Evolutionary conservation across 768 basidiomycete genomes (phyloP).

Genomic region (Phylloporus sp.): DNA sequence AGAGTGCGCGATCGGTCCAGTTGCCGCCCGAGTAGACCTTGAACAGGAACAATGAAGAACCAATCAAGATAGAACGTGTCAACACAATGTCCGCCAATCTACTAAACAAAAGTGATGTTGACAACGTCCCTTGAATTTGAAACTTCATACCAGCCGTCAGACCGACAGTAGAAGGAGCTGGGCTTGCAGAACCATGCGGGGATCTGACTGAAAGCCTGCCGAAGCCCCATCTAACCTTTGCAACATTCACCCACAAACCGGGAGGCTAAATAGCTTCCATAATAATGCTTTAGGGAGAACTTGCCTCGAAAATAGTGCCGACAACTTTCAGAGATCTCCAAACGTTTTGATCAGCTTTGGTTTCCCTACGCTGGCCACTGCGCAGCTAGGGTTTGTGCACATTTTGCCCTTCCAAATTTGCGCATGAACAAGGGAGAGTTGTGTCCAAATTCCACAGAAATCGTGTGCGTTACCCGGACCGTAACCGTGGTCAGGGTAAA

Average conservation of each 20-base stretch:
- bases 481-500: not conserved
- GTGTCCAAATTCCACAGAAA: not conserved
- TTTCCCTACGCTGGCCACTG: not conserved
- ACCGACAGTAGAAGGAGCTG: constrained; percentile 25
- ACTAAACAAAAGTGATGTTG: constrained; percentile 18
- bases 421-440: not conserved
- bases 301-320: constrained; percentile 14
- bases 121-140: constrained; percentile 23
- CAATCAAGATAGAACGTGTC: constrained; percentile 22
- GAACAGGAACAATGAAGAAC: constrained; percentile 11
- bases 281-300: constrained; percentile 18
- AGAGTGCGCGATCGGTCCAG: constrained; percentile 10
- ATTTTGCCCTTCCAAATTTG: not conserved
- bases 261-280: constrained; percentile 22
- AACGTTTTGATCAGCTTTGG: constrained; percentile 4
- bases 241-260: constrained; percentile 10
- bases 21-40: constrained; percentile 7
- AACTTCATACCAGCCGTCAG: constrained; percentile 11
- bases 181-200: constrained; percentile 12
- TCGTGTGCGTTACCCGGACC: not conserved
- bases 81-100: constrained; percentile 21
- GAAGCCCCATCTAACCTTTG: constrained; percentile 12
- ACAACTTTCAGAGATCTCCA: constrained; percentile 10
- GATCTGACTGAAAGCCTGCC: constrained; percentile 18
- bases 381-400: constrained; percentile 1